Evolutionary conservation across 202 grass and related monocot genomes (phyloP).

Genomic region (Schoenoplectus triqueter): DNA sequence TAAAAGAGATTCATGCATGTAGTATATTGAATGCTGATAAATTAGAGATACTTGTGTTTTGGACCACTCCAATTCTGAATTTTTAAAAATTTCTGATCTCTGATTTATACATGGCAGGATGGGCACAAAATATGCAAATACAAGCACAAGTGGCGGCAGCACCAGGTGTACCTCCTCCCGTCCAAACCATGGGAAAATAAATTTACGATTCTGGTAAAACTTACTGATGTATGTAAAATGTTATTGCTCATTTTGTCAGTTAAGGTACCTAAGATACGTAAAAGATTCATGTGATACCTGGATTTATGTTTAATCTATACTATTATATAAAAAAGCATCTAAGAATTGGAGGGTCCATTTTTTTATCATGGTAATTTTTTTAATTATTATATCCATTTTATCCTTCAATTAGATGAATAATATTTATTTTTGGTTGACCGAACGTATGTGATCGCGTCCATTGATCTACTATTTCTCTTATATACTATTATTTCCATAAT

Average conservation of each 20-base stretch:
- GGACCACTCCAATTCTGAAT: not conserved
- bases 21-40: not conserved
- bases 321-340: too few species aligned
- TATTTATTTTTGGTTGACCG: too few species aligned
- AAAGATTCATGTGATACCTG: not conserved
- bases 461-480: too few species aligned
- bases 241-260: not conserved
- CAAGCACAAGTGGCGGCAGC: constrained; percentile 6
- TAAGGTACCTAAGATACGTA: not conserved
- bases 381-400: too few species aligned
- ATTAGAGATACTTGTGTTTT: not conserved
- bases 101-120: not conserved
- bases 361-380: too few species aligned
- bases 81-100: not conserved
- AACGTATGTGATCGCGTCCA: too few species aligned
- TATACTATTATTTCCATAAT: too few species aligned
- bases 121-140: constrained; percentile 21
- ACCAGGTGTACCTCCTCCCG: not conserved
- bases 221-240: not conserved
- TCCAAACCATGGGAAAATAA: constrained; percentile 21
- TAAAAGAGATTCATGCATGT: not conserved
- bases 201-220: not conserved
- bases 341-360: too few species aligned
- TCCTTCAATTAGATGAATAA: too few species aligned
- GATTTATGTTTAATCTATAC: too few species aligned